Percentiles rank a stretch among this genome's conserved stretches.
phyloP scores from a whole-genome alignment of 2,329 filamentous ascomycete genomes.

The Fusarium oxysporum region DNA sequence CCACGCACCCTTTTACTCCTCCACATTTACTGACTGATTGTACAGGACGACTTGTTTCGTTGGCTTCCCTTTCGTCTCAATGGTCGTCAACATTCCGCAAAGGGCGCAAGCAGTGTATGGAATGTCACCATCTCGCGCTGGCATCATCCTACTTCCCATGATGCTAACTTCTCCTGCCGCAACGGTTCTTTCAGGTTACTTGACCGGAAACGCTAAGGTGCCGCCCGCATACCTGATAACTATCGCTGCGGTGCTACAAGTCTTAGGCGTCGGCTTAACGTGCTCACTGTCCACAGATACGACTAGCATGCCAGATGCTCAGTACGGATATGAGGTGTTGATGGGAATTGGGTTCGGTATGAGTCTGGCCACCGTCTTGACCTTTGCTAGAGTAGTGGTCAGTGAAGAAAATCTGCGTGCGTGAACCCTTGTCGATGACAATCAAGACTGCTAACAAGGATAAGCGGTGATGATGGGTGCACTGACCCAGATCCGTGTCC shows the following conservation, averaged over 20 bases:
- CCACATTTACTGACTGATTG: accelerated
- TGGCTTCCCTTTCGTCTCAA: conserved; percentile 8
- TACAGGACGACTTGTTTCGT: not conserved
- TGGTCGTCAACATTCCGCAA: conserved; percentile 9
- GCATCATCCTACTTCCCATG: conserved; percentile 2
- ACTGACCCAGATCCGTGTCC: not conserved
- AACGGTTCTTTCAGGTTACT: not conserved
- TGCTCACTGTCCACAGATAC: not conserved
- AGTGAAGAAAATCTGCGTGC: not conserved
- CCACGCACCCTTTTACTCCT: accelerated
- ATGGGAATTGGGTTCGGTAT: conserved; percentile 2
- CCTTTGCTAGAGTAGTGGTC: conserved; percentile 1
- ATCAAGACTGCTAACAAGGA: too few relatives aligned
- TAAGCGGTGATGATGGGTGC: conserved; percentile 20
- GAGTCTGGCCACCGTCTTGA: not conserved
- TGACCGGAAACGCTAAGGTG: not conserved
- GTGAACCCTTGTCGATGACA: too few relatives aligned
- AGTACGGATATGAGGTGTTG: conserved; percentile 6
- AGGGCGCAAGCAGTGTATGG: conserved; percentile 7
- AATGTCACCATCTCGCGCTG: not conserved
- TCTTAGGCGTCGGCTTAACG: not conserved
- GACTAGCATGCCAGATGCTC: not conserved
- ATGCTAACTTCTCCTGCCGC: conserved; percentile 1
- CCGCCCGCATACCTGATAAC: not conserved
- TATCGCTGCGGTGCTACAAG: not conserved